Percentiles rank a stretch among this genome's conserved stretches.
phyloP scores from a whole-genome alignment of 148 eudicot genomes.

The Tetragonia tetragonoides region DNA sequence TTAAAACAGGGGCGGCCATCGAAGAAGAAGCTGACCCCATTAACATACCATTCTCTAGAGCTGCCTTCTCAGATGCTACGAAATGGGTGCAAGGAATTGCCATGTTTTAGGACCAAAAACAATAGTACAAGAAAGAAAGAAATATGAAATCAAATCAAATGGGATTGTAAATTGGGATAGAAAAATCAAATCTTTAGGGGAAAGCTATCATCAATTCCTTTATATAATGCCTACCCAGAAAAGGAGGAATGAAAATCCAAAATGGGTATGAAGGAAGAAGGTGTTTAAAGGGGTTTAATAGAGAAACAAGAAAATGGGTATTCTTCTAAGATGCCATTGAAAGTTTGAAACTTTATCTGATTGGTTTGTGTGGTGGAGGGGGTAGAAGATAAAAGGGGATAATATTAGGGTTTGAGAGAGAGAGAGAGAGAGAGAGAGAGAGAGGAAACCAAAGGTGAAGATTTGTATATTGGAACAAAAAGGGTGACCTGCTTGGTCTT shows the following conservation, averaged over 20 bases:
- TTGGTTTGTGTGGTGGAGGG: slow-evolving; percentile 15
- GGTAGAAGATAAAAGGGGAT: neutral
- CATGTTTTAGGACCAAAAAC: slow-evolving; percentile 27
- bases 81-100: slow-evolving; percentile 54
- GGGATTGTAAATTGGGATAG: too few relatives aligned
- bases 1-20: slow-evolving; percentile 30
- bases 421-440: neutral
- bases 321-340: neutral
- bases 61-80: slow-evolving; percentile 35
- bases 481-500: too few relatives aligned
- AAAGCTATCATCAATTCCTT: neutral
- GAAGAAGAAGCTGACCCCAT: slow-evolving; percentile 24
- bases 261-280: slow-evolving; percentile 2
- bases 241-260: neutral
- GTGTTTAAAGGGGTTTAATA: neutral
- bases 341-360: neutral
- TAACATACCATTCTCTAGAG: slow-evolving; percentile 29
- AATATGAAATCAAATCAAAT: too few relatives aligned
- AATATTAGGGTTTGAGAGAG: slow-evolving; percentile 15
- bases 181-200: neutral
- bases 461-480: too few relatives aligned
- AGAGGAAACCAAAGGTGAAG: too few relatives aligned
- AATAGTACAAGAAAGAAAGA: neutral
- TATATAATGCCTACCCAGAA: slow-evolving; percentile 7
- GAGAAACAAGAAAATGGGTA: neutral